A percentile compares a stretch with the other conserved stretches of the same genome.
phyloP scores from a whole-genome alignment of 1,139 yeast genomes.

The Taphrina communis region DNA sequence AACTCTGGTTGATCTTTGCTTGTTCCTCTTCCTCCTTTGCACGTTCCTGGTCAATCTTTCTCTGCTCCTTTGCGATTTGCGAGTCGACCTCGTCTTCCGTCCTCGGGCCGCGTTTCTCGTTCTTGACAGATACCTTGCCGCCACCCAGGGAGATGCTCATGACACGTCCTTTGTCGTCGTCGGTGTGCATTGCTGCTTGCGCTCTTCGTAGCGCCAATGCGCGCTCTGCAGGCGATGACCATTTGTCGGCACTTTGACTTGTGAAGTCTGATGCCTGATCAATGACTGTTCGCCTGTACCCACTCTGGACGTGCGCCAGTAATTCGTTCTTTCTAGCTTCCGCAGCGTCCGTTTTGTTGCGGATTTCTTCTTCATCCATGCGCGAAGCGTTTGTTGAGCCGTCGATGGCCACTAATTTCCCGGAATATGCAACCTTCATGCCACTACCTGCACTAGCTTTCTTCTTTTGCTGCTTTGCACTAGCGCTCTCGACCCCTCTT shows the following conservation, averaged over 20 bases:
- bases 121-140: constrained; percentile 34
- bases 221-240: constrained; percentile 90
- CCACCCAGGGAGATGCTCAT: constrained; percentile 41
- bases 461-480: constrained; percentile 36
- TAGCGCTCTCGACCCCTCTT: constrained; percentile 29
- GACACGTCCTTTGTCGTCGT: constrained; percentile 41
- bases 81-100: constrained; percentile 37
- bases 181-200: constrained; percentile 62
- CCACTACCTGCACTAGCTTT: constrained; percentile 30
- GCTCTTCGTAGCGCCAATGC: constrained; percentile 82
- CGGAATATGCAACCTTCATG: constrained; percentile 45
- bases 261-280: constrained; percentile 94
- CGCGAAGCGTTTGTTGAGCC: constrained; percentile 31
- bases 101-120: constrained; percentile 22
- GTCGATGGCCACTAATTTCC: constrained; percentile 42
- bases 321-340: constrained; percentile 50
- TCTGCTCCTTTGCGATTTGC: constrained; percentile 23
- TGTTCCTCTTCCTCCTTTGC: constrained; percentile 17
- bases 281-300: constrained; percentile 90
- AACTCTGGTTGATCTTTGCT: constrained; percentile 26
- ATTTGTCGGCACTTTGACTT: constrained; percentile 59
- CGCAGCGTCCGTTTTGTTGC: constrained; percentile 50
- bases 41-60: constrained; percentile 25
- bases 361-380: constrained; percentile 49
- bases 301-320: constrained; percentile 79